Conservation (phyloP, 495 filamentous ascomycete genomes). For the Physcia stellaris region DNA sequence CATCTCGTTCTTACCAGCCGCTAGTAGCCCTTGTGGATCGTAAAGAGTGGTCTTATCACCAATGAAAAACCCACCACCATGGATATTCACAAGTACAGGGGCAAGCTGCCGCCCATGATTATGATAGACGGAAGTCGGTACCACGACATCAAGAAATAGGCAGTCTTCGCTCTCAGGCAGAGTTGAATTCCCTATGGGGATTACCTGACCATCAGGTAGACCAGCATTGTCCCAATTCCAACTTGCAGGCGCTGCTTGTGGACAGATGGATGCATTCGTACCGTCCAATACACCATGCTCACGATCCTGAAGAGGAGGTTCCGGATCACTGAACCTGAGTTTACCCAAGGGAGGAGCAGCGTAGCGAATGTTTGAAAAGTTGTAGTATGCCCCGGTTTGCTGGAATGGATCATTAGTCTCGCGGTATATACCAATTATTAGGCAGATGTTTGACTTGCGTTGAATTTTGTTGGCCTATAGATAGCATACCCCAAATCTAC, state of each 20-base stretch:
- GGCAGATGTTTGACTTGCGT: too few species aligned
- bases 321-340: constrained; percentile 35
- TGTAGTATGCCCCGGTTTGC: constrained; percentile 34
- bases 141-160: constrained; percentile 40
- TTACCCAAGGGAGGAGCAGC: constrained; percentile 41
- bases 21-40: constrained; percentile 30
- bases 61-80: constrained; percentile 42
- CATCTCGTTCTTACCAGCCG: constrained; percentile 31
- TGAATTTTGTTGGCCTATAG: too few species aligned
- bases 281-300: too few species aligned
- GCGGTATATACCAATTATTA: too few species aligned
- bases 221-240: constrained; percentile 17
- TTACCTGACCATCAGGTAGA: constrained; percentile 19
- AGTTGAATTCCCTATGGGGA: constrained; percentile 18
- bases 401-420: too few species aligned
- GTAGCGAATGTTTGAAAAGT: constrained; percentile 48
- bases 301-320: constrained; percentile 14
- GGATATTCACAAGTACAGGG: constrained; percentile 49
- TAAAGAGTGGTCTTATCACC: constrained; percentile 37
- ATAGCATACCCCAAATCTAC: too few species aligned
- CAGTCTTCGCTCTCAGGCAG: constrained; percentile 33
- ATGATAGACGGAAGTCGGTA: constrained; percentile 28
- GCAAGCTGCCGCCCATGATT: constrained; percentile 8
- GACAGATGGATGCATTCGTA: too few species aligned
- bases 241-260: constrained; percentile 37